Percentiles rank a stretch among this genome's conserved stretches.
phyloP scores from a whole-genome alignment of 2,329 filamentous ascomycete genomes.

The Chrysoporthe puriensis region DNA sequence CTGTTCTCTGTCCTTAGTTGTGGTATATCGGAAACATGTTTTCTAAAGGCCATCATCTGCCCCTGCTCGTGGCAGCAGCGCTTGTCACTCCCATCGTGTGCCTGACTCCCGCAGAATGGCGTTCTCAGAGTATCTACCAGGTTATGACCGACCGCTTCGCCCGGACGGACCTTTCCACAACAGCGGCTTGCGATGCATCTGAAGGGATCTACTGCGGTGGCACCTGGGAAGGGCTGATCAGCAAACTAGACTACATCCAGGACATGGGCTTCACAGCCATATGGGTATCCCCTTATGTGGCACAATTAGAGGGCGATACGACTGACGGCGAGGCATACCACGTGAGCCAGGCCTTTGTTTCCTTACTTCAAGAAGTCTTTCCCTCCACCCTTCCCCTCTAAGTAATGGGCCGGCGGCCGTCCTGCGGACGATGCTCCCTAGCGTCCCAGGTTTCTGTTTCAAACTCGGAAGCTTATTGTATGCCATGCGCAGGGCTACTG shows the following conservation, averaged over 20 bases:
- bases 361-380: background rate
- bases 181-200: conserved; percentile 37
- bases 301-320: conserved; percentile 45
- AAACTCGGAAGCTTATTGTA: background rate
- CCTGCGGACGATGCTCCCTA: background rate
- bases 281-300: conserved; percentile 52
- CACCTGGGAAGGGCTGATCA: conserved; percentile 51
- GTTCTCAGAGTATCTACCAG: conserved; percentile 48
- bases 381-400: too few relatives aligned
- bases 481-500: conserved; percentile 51
- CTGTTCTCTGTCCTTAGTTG: background rate
- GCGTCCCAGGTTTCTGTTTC: too few relatives aligned
- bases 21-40: conserved; percentile 13
- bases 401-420: background rate
- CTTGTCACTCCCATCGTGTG: conserved; percentile 15
- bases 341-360: conserved; percentile 16
- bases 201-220: conserved; percentile 51
- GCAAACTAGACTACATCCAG: conserved; percentile 53
- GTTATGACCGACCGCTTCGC: conserved; percentile 50
- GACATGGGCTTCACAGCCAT: conserved; percentile 46
- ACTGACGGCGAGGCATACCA: conserved; percentile 40
- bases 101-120: conserved; percentile 36
- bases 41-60: conserved; percentile 1
- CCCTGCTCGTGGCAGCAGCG: conserved; percentile 15
- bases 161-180: conserved; percentile 42